Percentiles rank a stretch among this genome's conserved stretches.
Conservation (phyloP, 441 rosid genomes). For the Kokia cookei region DNA sequence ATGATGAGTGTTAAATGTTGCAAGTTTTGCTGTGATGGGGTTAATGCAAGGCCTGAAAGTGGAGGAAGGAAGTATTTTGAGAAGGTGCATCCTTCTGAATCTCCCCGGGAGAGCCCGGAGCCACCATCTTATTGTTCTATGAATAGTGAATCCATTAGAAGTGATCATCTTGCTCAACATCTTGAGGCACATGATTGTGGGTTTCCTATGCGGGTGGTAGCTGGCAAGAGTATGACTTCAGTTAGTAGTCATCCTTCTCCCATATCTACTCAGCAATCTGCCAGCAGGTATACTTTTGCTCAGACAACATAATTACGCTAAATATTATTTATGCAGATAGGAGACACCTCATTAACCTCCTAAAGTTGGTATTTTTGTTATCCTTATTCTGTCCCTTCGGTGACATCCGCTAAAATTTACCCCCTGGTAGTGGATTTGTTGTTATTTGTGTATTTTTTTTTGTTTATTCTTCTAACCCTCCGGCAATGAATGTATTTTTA, state of each 20-base stretch:
- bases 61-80: constrained; percentile 46
- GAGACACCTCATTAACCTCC: neutral
- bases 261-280: constrained; percentile 41
- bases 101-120: constrained; percentile 57
- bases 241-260: constrained; percentile 36
- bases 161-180: constrained; percentile 33
- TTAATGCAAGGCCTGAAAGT: constrained; percentile 22
- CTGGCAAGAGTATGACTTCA: constrained; percentile 35
- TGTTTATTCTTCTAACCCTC: neutral
- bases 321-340: neutral
- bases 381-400: constrained; percentile 9
- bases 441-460: constrained; percentile 1
- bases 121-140: constrained; percentile 43
- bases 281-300: constrained; percentile 52
- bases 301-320: neutral
- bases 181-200: constrained; percentile 55
- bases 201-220: constrained; percentile 25
- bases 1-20: constrained; percentile 36
- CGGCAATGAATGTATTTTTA: neutral
- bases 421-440: neutral
- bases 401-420: constrained; percentile 32
- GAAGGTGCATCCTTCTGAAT: constrained; percentile 69
- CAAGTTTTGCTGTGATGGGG: constrained; percentile 60
- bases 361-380: neutral
- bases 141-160: constrained; percentile 21